Base-by-base conservation (phyloP, 2,329 filamentous ascomycete genomes). In the Cordyceps fumosorosea region DNA sequence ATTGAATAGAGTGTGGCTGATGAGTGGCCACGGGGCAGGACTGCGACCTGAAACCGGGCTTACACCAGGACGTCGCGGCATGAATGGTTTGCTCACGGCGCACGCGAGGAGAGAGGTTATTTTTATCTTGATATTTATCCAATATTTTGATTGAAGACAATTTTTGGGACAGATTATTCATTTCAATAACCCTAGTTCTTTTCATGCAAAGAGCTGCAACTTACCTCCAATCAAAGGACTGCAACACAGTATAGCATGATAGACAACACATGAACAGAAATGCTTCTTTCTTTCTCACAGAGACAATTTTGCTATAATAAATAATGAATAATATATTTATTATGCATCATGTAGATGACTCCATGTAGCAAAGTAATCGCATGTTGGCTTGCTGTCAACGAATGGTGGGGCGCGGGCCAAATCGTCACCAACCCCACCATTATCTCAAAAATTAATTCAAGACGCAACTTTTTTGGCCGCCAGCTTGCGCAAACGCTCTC, bases 401-500 rank as follows among this genome's bases (percentile, higher is more conserved):
- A 5, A 11, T 34, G 45, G 56, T 60, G 57, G 57, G 57, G 57
- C 57, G 24, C 8, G 1, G 47, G 10, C 45, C 29, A 24, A 51
- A 62, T 62, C 60, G 60, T 62, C 60, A 56, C 60, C 60, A 62
- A 62, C 60, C 42, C 51, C 60, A 62, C 52, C 60, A 56, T 20
- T 52, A 48, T 56, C 52, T 29, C 26, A 53, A 62, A 56, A 62
- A 48, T 56, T 61, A 62, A 40, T 56, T 61, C 59, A 16, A 51
- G 52, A 55, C 52, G 55, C 53, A 52, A 11, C 45, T 42, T 56
- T 42, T 56, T 32, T 47, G 24, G 7, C 54, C 34, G 29, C 48
- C 57, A 47, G 50, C 58, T n/a, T 56, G 51, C 42, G 26, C 24
- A 42, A 37, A 24, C 42, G 42, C 22, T 55, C 32, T 10, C 29